Conservation (phyloP, 148 eudicot genomes). For the Persicaria maculosa region DNA sequence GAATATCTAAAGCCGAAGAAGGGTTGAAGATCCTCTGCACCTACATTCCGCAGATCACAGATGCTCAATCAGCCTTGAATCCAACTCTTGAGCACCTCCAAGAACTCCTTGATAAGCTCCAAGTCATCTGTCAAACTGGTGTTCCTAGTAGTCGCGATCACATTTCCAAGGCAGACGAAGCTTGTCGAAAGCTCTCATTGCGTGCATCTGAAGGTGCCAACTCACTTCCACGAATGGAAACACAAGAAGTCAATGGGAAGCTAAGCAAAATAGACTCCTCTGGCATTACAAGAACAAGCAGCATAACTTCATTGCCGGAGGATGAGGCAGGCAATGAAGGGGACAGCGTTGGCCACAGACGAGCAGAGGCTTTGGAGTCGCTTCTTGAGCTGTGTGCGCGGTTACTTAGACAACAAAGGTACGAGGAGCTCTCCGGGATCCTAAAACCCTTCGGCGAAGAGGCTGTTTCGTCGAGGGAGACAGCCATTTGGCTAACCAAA, state of each 20-base stretch:
- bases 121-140: constrained; percentile 12
- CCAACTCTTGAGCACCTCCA: constrained; percentile 28
- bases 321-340: constrained; percentile 18
- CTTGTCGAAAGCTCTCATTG: background rate
- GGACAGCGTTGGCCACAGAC: constrained; percentile 17
- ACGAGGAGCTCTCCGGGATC: constrained; percentile 62
- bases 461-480: constrained; percentile 65
- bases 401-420: constrained; percentile 36
- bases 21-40: constrained; percentile 28
- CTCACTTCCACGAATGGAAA: background rate
- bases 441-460: constrained; percentile 65
- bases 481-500: constrained; percentile 71
- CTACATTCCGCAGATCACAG: constrained; percentile 34
- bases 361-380: constrained; percentile 66
- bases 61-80: constrained; percentile 19
- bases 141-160: background rate
- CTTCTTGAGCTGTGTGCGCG: constrained; percentile 64
- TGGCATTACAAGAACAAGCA: constrained; percentile 14
- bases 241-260: background rate
- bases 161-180: background rate
- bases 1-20: constrained; percentile 35
- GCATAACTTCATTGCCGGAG: constrained; percentile 15
- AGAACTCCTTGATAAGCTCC: constrained; percentile 25
- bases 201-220: background rate
- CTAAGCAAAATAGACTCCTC: constrained; percentile 3